Percentiles rank a stretch among this genome's conserved stretches.
Conservation (phyloP, 1,284 basidiomycete genomes). For the Porodaedalea pini region DNA sequence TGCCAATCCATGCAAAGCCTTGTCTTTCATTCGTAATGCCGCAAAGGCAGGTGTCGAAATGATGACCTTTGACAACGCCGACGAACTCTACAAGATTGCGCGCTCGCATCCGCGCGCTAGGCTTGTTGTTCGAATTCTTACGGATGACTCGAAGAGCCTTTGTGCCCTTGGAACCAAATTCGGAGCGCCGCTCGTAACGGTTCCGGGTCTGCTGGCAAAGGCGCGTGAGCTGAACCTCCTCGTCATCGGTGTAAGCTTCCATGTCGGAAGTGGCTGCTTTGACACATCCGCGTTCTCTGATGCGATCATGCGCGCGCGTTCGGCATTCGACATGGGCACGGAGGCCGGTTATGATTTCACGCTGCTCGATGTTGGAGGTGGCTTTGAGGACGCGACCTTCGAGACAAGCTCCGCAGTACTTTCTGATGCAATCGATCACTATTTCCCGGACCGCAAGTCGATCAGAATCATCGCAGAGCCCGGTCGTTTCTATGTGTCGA, state of each 20-base stretch:
- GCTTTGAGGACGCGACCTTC: slow-evolving; percentile 90
- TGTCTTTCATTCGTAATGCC: slow-evolving; percentile 88
- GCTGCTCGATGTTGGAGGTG: slow-evolving; percentile 92
- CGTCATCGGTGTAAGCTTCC: slow-evolving; percentile 96
- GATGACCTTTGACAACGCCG: slow-evolving; percentile 98
- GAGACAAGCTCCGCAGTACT: slow-evolving; percentile 78
- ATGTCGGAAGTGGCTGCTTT: slow-evolving; percentile 96
- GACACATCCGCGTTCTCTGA: slow-evolving; percentile 89
- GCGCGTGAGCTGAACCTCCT: slow-evolving; percentile 81
- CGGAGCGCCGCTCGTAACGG: slow-evolving; percentile 85
- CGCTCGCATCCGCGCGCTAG: slow-evolving; percentile 80
- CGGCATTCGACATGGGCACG: slow-evolving; percentile 86
- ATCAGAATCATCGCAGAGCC: slow-evolving; percentile 95
- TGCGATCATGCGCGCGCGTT: slow-evolving; percentile 80
- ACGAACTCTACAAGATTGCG: slow-evolving; percentile 96
- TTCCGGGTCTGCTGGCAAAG: slow-evolving; percentile 76
- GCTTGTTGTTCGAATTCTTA: slow-evolving; percentile 91
- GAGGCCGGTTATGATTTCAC: slow-evolving; percentile 81
- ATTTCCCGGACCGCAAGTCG: slow-evolving; percentile 80
- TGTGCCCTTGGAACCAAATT: slow-evolving; percentile 96
- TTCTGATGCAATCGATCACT: slow-evolving; percentile 66
- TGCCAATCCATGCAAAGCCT: slow-evolving; percentile 98
- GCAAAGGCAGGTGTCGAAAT: slow-evolving; percentile 76
- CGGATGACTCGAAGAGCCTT: slow-evolving; percentile 93
- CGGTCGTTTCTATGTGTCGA: slow-evolving; percentile 90